Percentiles rank a stretch among this genome's conserved stretches.
phyloP scores from a whole-genome alignment of 2,329 filamentous ascomycete species.

The Neurospora crassa region DNA sequence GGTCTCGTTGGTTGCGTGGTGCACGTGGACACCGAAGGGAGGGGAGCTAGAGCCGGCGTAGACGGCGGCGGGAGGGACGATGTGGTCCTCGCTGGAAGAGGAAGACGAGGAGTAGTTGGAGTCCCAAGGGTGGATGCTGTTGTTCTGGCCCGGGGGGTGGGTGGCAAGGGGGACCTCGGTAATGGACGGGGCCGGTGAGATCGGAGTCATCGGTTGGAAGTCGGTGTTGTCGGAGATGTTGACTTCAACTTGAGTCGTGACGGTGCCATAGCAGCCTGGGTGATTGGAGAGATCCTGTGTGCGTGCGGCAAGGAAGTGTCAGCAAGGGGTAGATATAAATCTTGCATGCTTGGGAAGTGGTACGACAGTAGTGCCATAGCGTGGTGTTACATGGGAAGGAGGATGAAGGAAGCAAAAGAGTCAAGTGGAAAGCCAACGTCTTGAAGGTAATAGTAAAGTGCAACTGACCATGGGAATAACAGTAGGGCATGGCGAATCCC shows the following conservation, averaged over 20 bases:
- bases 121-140: conserved; percentile 10
- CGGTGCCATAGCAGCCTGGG: conserved; percentile 36
- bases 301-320: background rate
- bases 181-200: conserved; percentile 13
- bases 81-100: conserved; percentile 2
- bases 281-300: conserved; percentile 19
- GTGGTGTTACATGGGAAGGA: background rate
- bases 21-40: background rate
- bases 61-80: background rate
- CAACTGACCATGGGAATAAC: background rate
- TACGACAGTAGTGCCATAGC: conserved; percentile 6
- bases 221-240: conserved; percentile 22
- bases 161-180: conserved; percentile 3
- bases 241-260: conserved; percentile 45
- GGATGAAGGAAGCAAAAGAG: background rate
- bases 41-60: background rate
- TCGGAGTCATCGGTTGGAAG: conserved; percentile 9
- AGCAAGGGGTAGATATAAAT: conserved; percentile 1
- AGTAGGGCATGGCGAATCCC: conserved; percentile 15
- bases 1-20: background rate
- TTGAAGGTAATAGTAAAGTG: no score
- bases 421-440: background rate
- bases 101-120: background rate
- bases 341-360: background rate
- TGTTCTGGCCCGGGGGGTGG: background rate